Conservation (phyloP, 2,329 filamentous ascomycete genomes). For the Achaetomium macrosporum region DNA sequence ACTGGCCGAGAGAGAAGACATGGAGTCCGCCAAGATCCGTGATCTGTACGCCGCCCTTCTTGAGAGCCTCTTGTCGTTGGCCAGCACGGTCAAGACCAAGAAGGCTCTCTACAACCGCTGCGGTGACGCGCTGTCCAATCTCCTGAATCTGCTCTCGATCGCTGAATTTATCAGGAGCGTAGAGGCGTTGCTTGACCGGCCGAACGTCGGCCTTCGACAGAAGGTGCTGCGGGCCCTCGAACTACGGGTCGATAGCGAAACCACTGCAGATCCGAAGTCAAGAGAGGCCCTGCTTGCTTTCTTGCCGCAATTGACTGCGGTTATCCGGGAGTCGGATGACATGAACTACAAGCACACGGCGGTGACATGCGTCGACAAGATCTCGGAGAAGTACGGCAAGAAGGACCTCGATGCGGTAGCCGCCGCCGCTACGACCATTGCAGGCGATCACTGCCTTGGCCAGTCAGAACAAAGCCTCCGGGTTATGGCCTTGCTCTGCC, state of each 20-base stretch:
- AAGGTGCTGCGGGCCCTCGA: conserved; percentile 79
- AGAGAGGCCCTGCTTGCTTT: conserved; percentile 70
- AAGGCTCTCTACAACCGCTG: conserved; percentile 52
- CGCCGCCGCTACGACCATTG: conserved; percentile 69
- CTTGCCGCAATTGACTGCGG: conserved; percentile 68
- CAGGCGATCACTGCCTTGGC: conserved; percentile 69
- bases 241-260: conserved; percentile 67
- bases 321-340: conserved; percentile 67
- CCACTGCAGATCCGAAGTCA: conserved; percentile 61
- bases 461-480: conserved; percentile 66
- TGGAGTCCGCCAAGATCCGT: conserved; percentile 60
- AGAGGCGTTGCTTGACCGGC: conserved; percentile 70
- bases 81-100: conserved; percentile 55
- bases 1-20: conserved; percentile 56
- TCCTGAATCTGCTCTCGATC: conserved; percentile 81
- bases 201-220: conserved; percentile 67
- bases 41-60: conserved; percentile 64
- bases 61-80: conserved; percentile 59
- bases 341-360: conserved; percentile 76
- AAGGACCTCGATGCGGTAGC: conserved; percentile 75
- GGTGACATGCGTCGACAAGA: conserved; percentile 84
- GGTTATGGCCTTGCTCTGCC: conserved; percentile 78
- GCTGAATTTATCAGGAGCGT: conserved; percentile 85
- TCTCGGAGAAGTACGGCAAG: conserved; percentile 91
- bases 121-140: conserved; percentile 66